phyloP scores from a whole-genome alignment of 2,329 filamentous ascomycete species.

The Didymella keratinophila region DNA sequence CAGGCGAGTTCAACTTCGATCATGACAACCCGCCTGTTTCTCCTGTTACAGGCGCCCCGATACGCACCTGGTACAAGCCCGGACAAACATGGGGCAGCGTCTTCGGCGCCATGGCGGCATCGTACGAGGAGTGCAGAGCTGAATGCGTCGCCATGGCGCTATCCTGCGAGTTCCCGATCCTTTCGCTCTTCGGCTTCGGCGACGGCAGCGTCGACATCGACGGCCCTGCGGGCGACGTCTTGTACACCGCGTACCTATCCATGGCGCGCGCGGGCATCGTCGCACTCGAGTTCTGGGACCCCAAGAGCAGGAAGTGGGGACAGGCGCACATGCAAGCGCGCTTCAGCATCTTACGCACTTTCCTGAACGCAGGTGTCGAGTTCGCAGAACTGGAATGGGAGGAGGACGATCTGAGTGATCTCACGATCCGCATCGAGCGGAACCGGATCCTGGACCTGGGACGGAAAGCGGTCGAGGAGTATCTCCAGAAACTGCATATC shows the following conservation, averaged over 20 bases:
- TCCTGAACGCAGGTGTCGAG: conserved; percentile 83
- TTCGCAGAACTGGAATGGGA: conserved; percentile 84
- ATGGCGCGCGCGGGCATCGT: conserved; percentile 94
- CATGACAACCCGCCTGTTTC: conserved; percentile 75
- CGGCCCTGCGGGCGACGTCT: conserved; percentile 80
- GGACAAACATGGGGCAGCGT: conserved; percentile 95
- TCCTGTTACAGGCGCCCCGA: conserved; percentile 78
- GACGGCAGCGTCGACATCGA: conserved; percentile 77
- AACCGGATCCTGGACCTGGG: conserved; percentile 86
- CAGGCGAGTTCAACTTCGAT: conserved; percentile 89
- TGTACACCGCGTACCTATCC: conserved; percentile 86
- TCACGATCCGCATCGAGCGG: conserved; percentile 83
- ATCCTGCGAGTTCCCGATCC: conserved; percentile 84
- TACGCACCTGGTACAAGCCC: conserved; percentile 90
- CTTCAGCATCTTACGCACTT: conserved; percentile 84
- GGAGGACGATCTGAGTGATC: conserved; percentile 78
- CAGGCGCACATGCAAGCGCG: conserved; percentile 88
- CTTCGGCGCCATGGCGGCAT: conserved; percentile 85
- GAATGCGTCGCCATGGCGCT: conserved; percentile 94
- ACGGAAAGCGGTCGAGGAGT: conserved; percentile 81
- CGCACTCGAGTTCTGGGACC: conserved; percentile 94
- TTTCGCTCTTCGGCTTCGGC: conserved; percentile 91
- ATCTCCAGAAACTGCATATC: conserved; percentile 89
- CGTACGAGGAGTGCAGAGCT: conserved; percentile 93
- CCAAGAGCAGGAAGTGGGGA: conserved; percentile 88